These are phyloP conservation scores for Striga hermonthica DNA, from an alignment of 305 asterid species.

Conservation along the genomic window DNA sequence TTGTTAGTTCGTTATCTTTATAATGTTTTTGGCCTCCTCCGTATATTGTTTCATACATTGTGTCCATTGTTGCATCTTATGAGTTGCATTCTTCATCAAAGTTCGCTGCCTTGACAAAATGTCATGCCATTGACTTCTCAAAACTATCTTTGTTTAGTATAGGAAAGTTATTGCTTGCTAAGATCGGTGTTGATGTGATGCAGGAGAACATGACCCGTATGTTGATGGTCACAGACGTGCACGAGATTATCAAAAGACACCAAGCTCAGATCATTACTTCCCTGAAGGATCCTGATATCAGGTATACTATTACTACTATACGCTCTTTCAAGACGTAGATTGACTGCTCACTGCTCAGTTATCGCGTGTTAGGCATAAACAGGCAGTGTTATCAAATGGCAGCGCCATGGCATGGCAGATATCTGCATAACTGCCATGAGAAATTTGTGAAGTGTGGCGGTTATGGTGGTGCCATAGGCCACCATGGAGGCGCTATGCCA, in stretches of 20 bases:
- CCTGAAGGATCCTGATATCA: conserved; percentile 97
- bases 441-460: too few species aligned
- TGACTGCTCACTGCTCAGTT: conserved; percentile 12
- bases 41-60: conserved; percentile 23
- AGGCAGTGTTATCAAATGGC: background rate
- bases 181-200: conserved; percentile 37
- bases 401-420: too few species aligned
- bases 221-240: conserved; percentile 99
- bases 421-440: too few species aligned
- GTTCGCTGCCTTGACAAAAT: conserved; percentile 16
- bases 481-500: too few species aligned
- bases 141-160: conserved; percentile 23
- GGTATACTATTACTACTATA: conserved; percentile 44
- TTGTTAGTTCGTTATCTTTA: too few species aligned
- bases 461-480: too few species aligned
- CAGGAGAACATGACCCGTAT: conserved; percentile 99
- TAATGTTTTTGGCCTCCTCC: too few species aligned
- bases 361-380: conserved; percentile 9
- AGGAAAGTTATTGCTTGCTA: conserved; percentile 30
- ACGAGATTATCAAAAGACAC: conserved; percentile 95
- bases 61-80: conserved; percentile 15
- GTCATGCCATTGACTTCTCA: conserved; percentile 25
- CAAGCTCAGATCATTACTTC: conserved; percentile 99
- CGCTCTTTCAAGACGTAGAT: conserved; percentile 28
- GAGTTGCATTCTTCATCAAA: conserved; percentile 7